A percentile compares a stretch with the other conserved stretches of the same genome.
Evolutionary conservation across 2,329 filamentous ascomycete species (phyloP).

Genomic region (Verticillium zaregamsianum): DNA sequence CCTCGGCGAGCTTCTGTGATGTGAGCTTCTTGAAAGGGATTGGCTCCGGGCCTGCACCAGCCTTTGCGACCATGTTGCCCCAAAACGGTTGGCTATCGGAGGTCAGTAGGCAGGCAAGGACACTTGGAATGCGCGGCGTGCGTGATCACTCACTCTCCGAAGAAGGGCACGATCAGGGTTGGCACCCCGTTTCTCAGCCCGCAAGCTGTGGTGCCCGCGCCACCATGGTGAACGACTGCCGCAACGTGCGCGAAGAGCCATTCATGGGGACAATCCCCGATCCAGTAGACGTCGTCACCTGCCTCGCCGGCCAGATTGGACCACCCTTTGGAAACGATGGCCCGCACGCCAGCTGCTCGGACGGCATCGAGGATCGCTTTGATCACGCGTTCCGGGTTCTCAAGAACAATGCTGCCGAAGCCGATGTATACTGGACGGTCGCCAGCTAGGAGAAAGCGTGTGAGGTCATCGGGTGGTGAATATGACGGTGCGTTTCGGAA

Average conservation of each 20-base stretch:
- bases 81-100: too few species aligned
- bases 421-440: constrained; percentile 77
- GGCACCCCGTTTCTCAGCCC: constrained; percentile 32
- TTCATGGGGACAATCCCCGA: constrained; percentile 82
- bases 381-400: constrained; percentile 69
- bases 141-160: too few species aligned
- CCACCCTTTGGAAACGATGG: constrained; percentile 84
- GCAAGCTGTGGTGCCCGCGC: constrained; percentile 81
- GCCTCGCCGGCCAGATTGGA: constrained; percentile 75
- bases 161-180: too few species aligned
- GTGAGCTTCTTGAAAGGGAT: too few species aligned
- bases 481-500: constrained; percentile 65
- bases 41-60: too few species aligned
- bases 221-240: constrained; percentile 81
- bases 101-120: too few species aligned
- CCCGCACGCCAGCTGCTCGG: constrained; percentile 62
- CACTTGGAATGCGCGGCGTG: too few species aligned
- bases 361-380: constrained; percentile 69
- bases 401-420: constrained; percentile 78
- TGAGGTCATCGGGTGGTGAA: constrained; percentile 64
- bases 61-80: too few species aligned
- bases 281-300: constrained; percentile 78
- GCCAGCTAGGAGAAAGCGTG: constrained; percentile 63
- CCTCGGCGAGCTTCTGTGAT: too few species aligned
- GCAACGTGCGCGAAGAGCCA: constrained; percentile 83